Percentiles rank a stretch among this genome's conserved stretches.
phyloP scores from a whole-genome alignment of 148 eudicot genomes.

The Rhododendron ovatum region DNA sequence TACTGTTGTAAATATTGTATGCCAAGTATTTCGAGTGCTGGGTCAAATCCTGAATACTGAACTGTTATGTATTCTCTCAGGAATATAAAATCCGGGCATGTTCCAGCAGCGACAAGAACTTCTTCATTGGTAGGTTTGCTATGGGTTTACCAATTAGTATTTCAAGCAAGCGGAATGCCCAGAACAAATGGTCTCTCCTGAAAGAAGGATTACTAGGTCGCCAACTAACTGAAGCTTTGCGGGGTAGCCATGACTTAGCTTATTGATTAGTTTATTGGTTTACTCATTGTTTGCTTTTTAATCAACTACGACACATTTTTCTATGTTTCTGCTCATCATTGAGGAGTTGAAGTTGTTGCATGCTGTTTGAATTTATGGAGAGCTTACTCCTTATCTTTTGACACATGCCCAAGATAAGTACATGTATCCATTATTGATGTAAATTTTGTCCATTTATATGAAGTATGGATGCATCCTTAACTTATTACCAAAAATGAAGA shows the following conservation, averaged over 20 bases:
- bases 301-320: neutral
- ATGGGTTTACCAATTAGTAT: conserved; percentile 64
- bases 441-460: neutral
- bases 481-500: neutral
- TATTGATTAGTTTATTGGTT: neutral
- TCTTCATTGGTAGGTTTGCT: conserved; percentile 77
- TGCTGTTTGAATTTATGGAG: neutral
- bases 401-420: neutral
- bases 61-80: conserved; percentile 27
- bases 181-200: conserved; percentile 75
- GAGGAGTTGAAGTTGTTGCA: neutral
- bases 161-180: conserved; percentile 70
- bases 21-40: neutral
- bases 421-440: neutral
- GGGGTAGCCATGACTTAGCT: conserved; percentile 38
- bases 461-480: neutral
- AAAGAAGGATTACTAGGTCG: conserved; percentile 84
- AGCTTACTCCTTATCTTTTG: neutral
- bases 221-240: conserved; percentile 51
- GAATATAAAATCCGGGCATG: conserved; percentile 82
- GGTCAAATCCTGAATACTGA: neutral
- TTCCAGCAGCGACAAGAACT: conserved; percentile 64
- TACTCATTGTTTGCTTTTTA: neutral
- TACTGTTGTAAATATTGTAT: neutral
- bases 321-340: neutral